Evolutionary conservation across 331 rosid genomes (phyloP).

Genomic region (Malus hybrid): DNA sequence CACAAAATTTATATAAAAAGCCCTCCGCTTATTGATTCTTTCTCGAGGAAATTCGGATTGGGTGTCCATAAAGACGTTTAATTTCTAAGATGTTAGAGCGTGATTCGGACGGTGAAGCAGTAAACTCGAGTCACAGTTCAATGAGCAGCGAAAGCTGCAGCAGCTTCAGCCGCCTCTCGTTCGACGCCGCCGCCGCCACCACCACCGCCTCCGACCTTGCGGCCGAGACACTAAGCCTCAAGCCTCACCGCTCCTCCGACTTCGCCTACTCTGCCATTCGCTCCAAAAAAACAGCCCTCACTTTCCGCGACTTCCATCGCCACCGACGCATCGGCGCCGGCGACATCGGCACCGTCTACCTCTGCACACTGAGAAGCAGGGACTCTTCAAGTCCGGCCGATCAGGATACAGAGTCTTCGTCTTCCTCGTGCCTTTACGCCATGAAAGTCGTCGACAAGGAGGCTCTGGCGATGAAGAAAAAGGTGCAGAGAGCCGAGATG

Average conservation of each 20-base stretch:
- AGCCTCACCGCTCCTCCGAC: conserved; percentile 92
- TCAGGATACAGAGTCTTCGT: background rate
- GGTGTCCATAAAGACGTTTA: background rate
- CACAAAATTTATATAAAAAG: background rate
- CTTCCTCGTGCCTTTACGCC: conserved; percentile 44
- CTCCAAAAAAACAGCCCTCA: conserved; percentile 41
- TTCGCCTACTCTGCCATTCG: conserved; percentile 82
- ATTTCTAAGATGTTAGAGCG: conserved; percentile 53
- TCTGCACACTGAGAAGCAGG: conserved; percentile 49
- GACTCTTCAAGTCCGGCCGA: conserved; percentile 13
- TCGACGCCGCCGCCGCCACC: conserved; percentile 47
- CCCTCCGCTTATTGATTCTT: background rate
- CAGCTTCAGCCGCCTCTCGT: conserved; percentile 90
- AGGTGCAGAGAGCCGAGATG: conserved; percentile 79
- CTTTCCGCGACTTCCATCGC: conserved; percentile 72
- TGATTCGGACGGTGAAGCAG: conserved; percentile 50
- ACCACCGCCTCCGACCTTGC: conserved; percentile 26
- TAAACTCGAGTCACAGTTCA: conserved; percentile 59
- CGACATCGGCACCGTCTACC: conserved; percentile 81
- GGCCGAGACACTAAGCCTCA: conserved; percentile 36
- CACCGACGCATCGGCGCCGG: conserved; percentile 81
- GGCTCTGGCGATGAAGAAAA: conserved; percentile 69
- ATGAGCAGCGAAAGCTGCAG: conserved; percentile 92
- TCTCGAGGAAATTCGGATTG: background rate
- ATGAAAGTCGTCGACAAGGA: conserved; percentile 97